Evolutionary conservation across 441 rosid species (phyloP).

Genomic region (Corymbia calophylla): DNA sequence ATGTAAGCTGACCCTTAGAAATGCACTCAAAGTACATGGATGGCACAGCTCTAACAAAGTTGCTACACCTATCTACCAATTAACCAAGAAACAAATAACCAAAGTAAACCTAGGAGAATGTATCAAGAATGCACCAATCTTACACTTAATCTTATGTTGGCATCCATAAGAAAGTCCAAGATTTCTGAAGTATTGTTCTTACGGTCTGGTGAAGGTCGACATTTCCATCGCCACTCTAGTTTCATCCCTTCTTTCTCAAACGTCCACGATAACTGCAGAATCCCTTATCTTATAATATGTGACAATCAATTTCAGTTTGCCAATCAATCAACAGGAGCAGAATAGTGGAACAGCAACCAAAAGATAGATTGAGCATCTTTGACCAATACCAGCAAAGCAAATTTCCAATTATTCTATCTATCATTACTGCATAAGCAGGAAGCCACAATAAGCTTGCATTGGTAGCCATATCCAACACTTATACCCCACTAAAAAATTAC

Average conservation of each 20-base stretch:
- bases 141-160: slow-evolving; percentile 73
- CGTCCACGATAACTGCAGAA: slow-evolving; percentile 70
- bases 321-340: not conserved
- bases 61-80: not conserved
- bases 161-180: slow-evolving; percentile 79
- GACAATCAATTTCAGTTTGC: not conserved
- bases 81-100: not conserved
- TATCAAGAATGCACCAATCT: not conserved
- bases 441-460: not conserved
- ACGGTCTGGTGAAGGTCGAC: slow-evolving; percentile 39
- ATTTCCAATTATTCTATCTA: not conserved
- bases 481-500: not conserved
- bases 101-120: not conserved
- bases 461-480: not conserved
- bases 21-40: not conserved
- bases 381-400: not conserved
- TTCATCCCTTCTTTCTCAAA: slow-evolving; percentile 85
- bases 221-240: slow-evolving; percentile 91
- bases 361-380: not conserved
- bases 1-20: not conserved
- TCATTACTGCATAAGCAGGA: not conserved
- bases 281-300: not conserved
- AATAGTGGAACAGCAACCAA: not conserved
- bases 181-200: slow-evolving; percentile 42
- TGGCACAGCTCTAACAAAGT: not conserved